Percentiles rank a stretch among this genome's conserved stretches.
These are phyloP conservation scores for Pelargonium australe DNA, from an alignment of 441 rosid species.

Conservation along the genomic window DNA sequence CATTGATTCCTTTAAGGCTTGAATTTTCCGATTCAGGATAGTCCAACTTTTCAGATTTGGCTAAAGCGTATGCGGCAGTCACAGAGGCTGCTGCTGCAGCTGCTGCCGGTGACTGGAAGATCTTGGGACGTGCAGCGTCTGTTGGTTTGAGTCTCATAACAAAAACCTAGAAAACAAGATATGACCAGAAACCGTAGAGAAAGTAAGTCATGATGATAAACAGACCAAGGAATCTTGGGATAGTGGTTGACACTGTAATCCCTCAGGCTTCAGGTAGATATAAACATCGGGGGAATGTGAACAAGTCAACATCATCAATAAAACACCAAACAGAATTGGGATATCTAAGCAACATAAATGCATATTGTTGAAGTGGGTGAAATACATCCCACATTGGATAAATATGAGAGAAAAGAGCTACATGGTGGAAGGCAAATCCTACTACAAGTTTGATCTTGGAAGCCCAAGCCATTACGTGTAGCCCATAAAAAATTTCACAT, in stretches of 20 bases:
- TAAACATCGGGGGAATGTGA: neutral
- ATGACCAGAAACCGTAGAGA: conserved; percentile 16
- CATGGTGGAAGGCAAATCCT: no score
- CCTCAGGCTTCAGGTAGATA: neutral
- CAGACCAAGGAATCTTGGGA: neutral
- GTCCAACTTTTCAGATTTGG: conserved; percentile 77
- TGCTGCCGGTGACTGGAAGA: conserved; percentile 88
- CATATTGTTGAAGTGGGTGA: no score
- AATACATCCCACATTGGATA: no score
- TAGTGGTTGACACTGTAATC: neutral
- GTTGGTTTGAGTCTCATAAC: conserved; percentile 68
- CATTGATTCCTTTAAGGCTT: conserved; percentile 35
- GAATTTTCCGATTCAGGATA: conserved; percentile 35
- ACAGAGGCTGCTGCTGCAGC: conserved; percentile 99
- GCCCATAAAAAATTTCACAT: no score
- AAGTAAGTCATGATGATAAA: conserved; percentile 10
- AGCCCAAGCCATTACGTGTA: no score
- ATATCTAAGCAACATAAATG: no score
- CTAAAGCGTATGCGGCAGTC: conserved; percentile 83
- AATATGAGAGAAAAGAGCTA: no score
- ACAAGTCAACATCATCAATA: no score
- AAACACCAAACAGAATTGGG: no score
- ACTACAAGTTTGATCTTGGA: no score
- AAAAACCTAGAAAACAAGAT: conserved; percentile 45
- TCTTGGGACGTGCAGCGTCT: conserved; percentile 60